Conservation (phyloP, 768 basidiomycete species). For the Omphalotus guepiniiformis region DNA sequence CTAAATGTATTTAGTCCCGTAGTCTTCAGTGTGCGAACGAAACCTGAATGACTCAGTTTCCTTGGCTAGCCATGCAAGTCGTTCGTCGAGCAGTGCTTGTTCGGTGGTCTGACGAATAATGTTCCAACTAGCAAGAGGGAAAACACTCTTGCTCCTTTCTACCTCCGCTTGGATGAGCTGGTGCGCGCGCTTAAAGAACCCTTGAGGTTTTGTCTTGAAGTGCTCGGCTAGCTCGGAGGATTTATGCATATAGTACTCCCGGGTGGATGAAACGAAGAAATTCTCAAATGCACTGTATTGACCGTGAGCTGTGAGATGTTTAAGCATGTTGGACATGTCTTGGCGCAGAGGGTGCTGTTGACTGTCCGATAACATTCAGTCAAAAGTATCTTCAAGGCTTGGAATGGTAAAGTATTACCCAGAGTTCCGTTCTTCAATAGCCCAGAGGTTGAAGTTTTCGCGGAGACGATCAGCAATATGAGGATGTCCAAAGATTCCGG, state of each 20-base stretch:
- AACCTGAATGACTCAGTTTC: background rate
- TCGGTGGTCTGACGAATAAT: slow-evolving; percentile 52
- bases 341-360: slow-evolving; percentile 33
- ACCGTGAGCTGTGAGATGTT: slow-evolving; percentile 51
- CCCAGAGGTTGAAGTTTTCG: slow-evolving; percentile 45
- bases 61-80: slow-evolving; percentile 32
- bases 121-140: slow-evolving; percentile 46
- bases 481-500: slow-evolving; percentile 46
- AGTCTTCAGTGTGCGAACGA: background rate
- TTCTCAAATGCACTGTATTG: slow-evolving; percentile 60
- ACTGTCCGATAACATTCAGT: slow-evolving; percentile 20
- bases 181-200: slow-evolving; percentile 50
- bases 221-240: slow-evolving; percentile 34
- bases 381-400: background rate
- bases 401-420: slow-evolving; percentile 21
- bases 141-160: slow-evolving; percentile 45
- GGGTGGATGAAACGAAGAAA: slow-evolving; percentile 46
- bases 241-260: slow-evolving; percentile 50
- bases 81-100: slow-evolving; percentile 40
- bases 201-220: slow-evolving; percentile 38
- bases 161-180: slow-evolving; percentile 52
- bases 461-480: slow-evolving; percentile 40
- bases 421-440: slow-evolving; percentile 48
- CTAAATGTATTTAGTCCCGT: slow-evolving; percentile 28
- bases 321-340: slow-evolving; percentile 47